Evolutionary conservation across 768 basidiomycete genomes (phyloP).

Genomic region (Dioszegia hungarica): DNA sequence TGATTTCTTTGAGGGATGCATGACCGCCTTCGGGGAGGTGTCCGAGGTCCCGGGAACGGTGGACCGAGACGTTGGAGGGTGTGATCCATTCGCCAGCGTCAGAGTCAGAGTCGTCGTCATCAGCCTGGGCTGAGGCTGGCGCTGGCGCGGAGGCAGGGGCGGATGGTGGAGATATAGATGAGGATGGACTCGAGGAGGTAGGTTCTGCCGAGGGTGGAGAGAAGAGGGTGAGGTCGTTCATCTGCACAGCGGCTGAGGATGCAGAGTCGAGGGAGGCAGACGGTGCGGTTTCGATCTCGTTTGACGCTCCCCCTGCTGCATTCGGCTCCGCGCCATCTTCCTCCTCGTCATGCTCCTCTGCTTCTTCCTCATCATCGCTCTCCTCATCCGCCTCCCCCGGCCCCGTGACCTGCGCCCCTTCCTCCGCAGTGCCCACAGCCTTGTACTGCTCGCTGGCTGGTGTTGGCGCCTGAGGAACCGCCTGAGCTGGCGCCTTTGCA

Average conservation of each 20-base stretch:
- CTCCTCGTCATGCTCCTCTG: constrained; percentile 50
- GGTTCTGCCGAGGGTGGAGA: background rate
- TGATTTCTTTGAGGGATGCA: constrained; percentile 49
- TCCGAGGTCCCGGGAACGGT: constrained; percentile 82
- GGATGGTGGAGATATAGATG: no score
- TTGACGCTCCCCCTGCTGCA: background rate
- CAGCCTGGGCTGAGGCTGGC: constrained; percentile 11
- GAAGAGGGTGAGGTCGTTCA: background rate
- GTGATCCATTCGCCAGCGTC: constrained; percentile 96
- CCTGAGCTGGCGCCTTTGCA: no score
- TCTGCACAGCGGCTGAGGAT: background rate
- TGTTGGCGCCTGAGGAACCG: no score
- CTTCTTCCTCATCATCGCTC: constrained; percentile 30
- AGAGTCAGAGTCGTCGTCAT: constrained; percentile 48
- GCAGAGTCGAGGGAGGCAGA: no score
- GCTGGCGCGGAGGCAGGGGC: constrained; percentile 2
- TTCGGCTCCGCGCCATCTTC: constrained; percentile 49
- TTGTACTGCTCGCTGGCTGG: no score
- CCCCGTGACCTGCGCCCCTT: constrained; percentile 33
- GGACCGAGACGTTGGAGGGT: constrained; percentile 71
- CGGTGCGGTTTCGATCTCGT: no score
- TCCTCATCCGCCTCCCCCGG: background rate
- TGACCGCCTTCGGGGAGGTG: constrained; percentile 59
- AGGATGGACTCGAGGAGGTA: background rate
- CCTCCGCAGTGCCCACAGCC: no score